These are phyloP conservation scores for Penicillium herquei DNA, from an alignment of 495 filamentous ascomycete genomes.

Conservation along the genomic window DNA sequence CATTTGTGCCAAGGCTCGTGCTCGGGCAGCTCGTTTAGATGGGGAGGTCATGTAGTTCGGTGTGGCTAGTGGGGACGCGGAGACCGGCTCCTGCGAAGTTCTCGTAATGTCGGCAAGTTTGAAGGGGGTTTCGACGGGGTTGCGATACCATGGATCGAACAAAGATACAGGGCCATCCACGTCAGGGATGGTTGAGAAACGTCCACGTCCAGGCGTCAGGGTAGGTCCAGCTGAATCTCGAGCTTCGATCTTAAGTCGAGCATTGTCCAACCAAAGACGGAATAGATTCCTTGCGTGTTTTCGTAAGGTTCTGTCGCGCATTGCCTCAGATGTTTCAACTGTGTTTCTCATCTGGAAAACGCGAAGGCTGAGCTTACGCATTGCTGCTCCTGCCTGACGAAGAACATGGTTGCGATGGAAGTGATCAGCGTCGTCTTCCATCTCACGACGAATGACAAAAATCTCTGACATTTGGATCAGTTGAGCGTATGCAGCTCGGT, in stretches of 20 bases:
- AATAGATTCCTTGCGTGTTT: conserved; percentile 57
- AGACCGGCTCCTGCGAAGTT: conserved; percentile 29
- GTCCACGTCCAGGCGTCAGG: conserved; percentile 12
- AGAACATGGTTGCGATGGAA: conserved; percentile 47
- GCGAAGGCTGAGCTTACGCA: conserved; percentile 52
- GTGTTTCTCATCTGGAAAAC: conserved; percentile 49
- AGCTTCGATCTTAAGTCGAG: conserved; percentile 37
- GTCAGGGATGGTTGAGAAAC: conserved; percentile 25
- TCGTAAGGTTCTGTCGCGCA: conserved; percentile 56
- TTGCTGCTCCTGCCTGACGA: conserved; percentile 38
- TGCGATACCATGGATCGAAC: conserved; percentile 41
- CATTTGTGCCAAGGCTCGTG: conserved; percentile 47
- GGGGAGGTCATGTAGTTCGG: conserved; percentile 57
- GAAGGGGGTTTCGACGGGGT: conserved; percentile 46
- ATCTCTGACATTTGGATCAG: conserved; percentile 47
- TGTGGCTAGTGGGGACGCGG: conserved; percentile 45
- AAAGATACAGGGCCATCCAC: conserved; percentile 30
- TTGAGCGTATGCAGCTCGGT: conserved; percentile 43
- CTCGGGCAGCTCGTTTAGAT: conserved; percentile 55
- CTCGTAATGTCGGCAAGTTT: conserved; percentile 44
- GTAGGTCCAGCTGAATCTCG: conserved; percentile 37
- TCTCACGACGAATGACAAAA: conserved; percentile 36
- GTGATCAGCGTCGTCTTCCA: conserved; percentile 50
- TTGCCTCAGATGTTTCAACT: conserved; percentile 48
- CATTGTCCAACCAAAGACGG: conserved; percentile 55